These are phyloP conservation scores for Colletotrichum paranaense DNA, from an alignment of 2,329 filamentous ascomycete genomes.

Conservation along the genomic window DNA sequence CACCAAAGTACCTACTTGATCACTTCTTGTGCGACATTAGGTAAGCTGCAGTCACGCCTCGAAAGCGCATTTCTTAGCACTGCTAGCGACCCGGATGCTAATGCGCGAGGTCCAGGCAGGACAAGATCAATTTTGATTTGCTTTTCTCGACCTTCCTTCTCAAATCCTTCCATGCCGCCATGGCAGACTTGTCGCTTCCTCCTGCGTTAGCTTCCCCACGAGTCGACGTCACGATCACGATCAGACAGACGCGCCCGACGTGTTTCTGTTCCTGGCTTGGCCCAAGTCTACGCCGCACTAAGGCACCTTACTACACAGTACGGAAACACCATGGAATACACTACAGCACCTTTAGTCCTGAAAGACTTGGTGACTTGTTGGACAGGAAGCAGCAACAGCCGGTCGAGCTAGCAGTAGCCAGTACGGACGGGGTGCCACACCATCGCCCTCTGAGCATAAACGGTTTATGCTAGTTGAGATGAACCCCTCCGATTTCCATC, in stretches of 20 bases:
- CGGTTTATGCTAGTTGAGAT: conserved; percentile 21
- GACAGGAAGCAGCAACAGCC: neutral
- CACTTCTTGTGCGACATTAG: neutral
- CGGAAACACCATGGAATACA: no score
- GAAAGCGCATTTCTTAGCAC: neutral
- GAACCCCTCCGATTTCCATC: conserved; percentile 11
- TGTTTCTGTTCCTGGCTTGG: conserved; percentile 21
- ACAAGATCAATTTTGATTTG: neutral
- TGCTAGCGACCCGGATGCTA: neutral
- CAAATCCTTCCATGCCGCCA: conserved; percentile 10
- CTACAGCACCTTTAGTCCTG: neutral
- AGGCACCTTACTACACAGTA: neutral
- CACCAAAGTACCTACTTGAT: neutral
- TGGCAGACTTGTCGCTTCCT: conserved; percentile 4
- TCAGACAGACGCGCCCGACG: conserved; percentile 7
- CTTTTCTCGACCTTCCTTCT: neutral
- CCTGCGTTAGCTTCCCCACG: conserved; percentile 7
- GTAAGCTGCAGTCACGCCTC: neutral
- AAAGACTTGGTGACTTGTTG: neutral
- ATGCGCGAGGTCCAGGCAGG: neutral
- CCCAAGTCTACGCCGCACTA: conserved; percentile 5
- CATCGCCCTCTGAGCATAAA: conserved; percentile 9
- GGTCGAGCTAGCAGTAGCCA: neutral
- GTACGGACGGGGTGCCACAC: neutral
- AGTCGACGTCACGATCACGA: conserved; percentile 24